A percentile compares a stretch with the other conserved stretches of the same genome.
Conservation (phyloP, 495 filamentous ascomycete genomes). For the Annulohypoxylon nitens region DNA sequence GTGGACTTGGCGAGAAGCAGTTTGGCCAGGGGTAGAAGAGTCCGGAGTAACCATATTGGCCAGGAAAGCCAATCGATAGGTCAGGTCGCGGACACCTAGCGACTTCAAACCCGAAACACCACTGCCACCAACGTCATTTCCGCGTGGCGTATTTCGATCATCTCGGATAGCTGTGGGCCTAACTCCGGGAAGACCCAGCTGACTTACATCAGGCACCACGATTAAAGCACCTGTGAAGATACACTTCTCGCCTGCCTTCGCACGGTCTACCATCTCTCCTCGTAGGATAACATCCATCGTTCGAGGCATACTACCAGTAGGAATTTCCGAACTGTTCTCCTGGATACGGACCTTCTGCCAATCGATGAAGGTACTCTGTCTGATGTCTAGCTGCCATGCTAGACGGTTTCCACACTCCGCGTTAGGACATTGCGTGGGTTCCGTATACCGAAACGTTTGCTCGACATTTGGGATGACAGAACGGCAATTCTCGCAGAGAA, state of each 20-base stretch:
- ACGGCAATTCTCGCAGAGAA: conserved; percentile 88
- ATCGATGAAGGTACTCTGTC: conserved; percentile 97
- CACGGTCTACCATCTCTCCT: conserved; percentile 96
- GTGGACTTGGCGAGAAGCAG: conserved; percentile 56
- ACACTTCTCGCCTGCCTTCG: conserved; percentile 97
- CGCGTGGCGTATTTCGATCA: conserved; percentile 76
- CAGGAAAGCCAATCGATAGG: conserved; percentile 97
- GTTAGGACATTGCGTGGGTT: conserved; percentile 96
- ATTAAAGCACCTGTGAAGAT: conserved; percentile 97
- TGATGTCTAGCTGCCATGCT: conserved; percentile 94
- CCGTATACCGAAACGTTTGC: conserved; percentile 97
- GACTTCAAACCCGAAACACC: conserved; percentile 92
- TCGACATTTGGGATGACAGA: conserved; percentile 88
- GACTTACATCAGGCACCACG: conserved; percentile 96
- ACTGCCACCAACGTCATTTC: conserved; percentile 80
- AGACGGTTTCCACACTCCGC: conserved; percentile 87
- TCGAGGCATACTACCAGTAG: conserved; percentile 97
- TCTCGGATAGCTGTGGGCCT: conserved; percentile 88
- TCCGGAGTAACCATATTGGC: conserved; percentile 97
- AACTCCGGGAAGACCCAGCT: conserved; percentile 90
- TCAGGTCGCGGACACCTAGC: conserved; percentile 93
- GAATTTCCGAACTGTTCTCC: conserved; percentile 98
- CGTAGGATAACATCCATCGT: conserved; percentile 98
- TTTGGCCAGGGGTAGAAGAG: conserved; percentile 76
- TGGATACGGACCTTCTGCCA: conserved; percentile 99